These are phyloP conservation scores for Saturnispora saitoi DNA, from an alignment of 805 yeast genomes.

Conservation along the genomic window DNA sequence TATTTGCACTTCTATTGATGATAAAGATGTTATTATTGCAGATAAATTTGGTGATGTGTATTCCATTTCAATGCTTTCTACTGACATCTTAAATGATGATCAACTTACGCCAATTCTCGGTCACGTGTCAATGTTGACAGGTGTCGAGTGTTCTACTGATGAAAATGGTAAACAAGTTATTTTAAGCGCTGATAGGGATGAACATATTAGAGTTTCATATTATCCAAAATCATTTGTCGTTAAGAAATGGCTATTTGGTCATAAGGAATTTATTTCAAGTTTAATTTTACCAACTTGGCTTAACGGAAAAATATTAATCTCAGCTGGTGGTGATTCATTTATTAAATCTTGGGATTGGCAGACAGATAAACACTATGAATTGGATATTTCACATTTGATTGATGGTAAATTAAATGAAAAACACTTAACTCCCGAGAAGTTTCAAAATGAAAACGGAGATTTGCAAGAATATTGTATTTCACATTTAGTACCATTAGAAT, in stretches of 20 bases:
- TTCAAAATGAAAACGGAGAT: conserved; percentile 42
- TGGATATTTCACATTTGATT: conserved; percentile 30
- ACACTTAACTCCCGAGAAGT: conserved; percentile 59
- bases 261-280: conserved; percentile 69
- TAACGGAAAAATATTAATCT: conserved; percentile 43
- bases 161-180: conserved; percentile 42
- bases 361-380: conserved; percentile 36
- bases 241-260: conserved; percentile 81
- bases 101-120: conserved; percentile 72
- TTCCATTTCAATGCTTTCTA: conserved; percentile 37
- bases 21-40: conserved; percentile 53
- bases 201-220: conserved; percentile 78
- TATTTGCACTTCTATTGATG: conserved; percentile 48
- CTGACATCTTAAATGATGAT: conserved; percentile 28
- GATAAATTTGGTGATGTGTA: conserved; percentile 98
- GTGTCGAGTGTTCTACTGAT: conserved; percentile 40
- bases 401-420: conserved; percentile 37
- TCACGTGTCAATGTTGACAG: conserved; percentile 95
- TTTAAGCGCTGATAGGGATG: conserved; percentile 88
- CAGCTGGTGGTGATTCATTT: conserved; percentile 88
- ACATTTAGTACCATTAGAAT: conserved; percentile 25
- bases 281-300: conserved; percentile 47
- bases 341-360: conserved; percentile 77
- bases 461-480: conserved; percentile 45
- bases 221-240: conserved; percentile 74